Evolutionary conservation across 495 filamentous ascomycete genomes (phyloP), one percentile per base, ranked within the genome.

Genomic region (Viridothelium virens): DNA sequence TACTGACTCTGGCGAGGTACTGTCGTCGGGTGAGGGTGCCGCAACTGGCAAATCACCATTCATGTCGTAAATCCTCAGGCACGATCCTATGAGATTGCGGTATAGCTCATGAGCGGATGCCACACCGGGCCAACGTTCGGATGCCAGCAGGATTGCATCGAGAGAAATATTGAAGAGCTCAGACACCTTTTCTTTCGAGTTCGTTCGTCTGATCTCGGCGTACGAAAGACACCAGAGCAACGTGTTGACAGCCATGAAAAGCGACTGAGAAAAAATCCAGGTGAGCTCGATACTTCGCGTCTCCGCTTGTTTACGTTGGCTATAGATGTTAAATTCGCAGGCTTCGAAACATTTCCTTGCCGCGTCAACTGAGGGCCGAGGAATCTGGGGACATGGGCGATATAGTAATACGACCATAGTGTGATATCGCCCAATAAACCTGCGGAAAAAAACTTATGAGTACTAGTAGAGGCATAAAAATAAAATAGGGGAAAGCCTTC

Each of bases 161-260:
- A 96, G 73, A 3, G 89, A 89, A 41, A 84, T 82, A 36, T 86
- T 80, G 31, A 95, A 80, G 65, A 90, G 81, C 37, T 82, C 77
- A 72, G 91, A 85, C 11, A 95, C 85, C 70, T 92, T 86, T 47
- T 89, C 86, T 34, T 84, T 83, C 14, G 78, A 71, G 74, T 96
- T 86, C 36, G 83, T 77, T 56, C 79, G 79, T 33, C 93, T 89
- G 56, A 96, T 84, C 65, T 92, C 90, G 12, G 87, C 83, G 71
- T 93, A 95, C 2, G 90, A 93, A 33, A 95, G 81, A 7, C 87
- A 81, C 93, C 93, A 97, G 2, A 97, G 84, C 41, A 96, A 82
- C 33, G 89, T 91, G 71, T 94, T 93, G 48, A 96, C 80, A 16
- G 87, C 85, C 83, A 91, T 91, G 76, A 96, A 96, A 31, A 96